Base-by-base conservation (phyloP, 768 basidiomycete species). In the Cystobasidium ongulense region DNA sequence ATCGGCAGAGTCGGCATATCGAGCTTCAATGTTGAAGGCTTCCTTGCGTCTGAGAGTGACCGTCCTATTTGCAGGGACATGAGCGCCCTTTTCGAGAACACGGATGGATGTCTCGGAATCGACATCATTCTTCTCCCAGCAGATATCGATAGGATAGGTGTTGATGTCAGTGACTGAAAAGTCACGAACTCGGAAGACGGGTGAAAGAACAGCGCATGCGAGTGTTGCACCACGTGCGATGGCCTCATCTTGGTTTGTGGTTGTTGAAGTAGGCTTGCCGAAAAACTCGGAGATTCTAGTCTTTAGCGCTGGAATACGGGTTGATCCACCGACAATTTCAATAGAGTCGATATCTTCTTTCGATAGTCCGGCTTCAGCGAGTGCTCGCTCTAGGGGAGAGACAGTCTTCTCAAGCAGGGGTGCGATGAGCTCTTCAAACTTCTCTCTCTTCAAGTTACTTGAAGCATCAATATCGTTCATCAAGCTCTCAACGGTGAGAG, bases 171-270 rank as follows among this genome's bases (percentile, higher is more conserved):
- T 86, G 74, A 92, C 84, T 79, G 87, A 84, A 85, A 99, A 99
- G 75, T 98, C 94, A 76, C 93, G 90, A 38, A 98, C 95, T 76
- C 92, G 90, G 90, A 98, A 99, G 65, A 93, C 88, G 78, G 96
- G 96, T 36, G 93, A 96, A 76, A 96, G 89, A 85, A 92, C 92
- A 33, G 96, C 95, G 80, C 95, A 97, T 41, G 92, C 88, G 81
- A 99, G 96, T 70, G 96, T 97, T 63, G 93, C 90, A 50, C 95
- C 96, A 54, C 95, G 91, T 10, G 92, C 92, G 78, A 93, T 86
- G 74, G 96, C 94, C 84, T 98, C 96, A 77, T 98, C 96, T 83
- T 94, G 92, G 85, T 98, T 99, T 80, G 95, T 88, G 36, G 96
- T 98, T 77, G 89, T 89, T 21, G 87, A 90, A 76, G 98, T 88